Base-by-base conservation (phyloP, 148 eudicot species). In the Pouteria glomerata region DNA sequence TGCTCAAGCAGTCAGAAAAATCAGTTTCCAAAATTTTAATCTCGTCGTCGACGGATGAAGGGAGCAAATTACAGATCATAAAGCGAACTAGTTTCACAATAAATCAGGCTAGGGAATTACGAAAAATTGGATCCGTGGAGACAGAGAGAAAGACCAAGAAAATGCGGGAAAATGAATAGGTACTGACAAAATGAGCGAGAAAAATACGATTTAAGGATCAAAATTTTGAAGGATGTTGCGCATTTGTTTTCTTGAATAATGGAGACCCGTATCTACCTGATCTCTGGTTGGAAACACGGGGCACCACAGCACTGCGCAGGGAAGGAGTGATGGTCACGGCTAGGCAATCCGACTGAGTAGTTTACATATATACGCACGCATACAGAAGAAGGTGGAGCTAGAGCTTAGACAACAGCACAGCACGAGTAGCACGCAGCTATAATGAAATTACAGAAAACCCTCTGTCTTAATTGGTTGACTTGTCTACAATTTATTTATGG, bases 131-230 rank as follows among this genome's bases (percentile, higher is more conserved):
- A 57, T 70, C 53, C 29, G 39, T 12, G 63, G 65, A 57, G 44
- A 57, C 37, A 35, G 33, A 48, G 50, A 56, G 60, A 51, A 69
- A 69, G 24, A 11, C 8, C 19, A 57, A 70, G 73, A 71, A 71
- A 71, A 44, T 19, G 30, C 51, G 27, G 63, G 63, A 70, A 53
- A 42, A 24, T 23, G 61, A 23, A 21, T n/a, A n/a, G 42, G 35
- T 21, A 18, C 26, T 13, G 29, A 18, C 15, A 47, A 67, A 50
- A 29, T 15, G 19, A 13, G 56, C 19, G 47, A 34, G 30, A 35
- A 35, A 57, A 57, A n/a, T 56, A 6, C 39, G 55, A 3, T 39
- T 71, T 29, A 34, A 58, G 50, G 29, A 57, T 70, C 63, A n/a
- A 16, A 18, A 55, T 37, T 66, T 30, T 18, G 13, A 29, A 66